phyloP scores from a whole-genome alignment of 2,329 filamentous ascomycete species.

The Aspergillus eucalypticola region DNA sequence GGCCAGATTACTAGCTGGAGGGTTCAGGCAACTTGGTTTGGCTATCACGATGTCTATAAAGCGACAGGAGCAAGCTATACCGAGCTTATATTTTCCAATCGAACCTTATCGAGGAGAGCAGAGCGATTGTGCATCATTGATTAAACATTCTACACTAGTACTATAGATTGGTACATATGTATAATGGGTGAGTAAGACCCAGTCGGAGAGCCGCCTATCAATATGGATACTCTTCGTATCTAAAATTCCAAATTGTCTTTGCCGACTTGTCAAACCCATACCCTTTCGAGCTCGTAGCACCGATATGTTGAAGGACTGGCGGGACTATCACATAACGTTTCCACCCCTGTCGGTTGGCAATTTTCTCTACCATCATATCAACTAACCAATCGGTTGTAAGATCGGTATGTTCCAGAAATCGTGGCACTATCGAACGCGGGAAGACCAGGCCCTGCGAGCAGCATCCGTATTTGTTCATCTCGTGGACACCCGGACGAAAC shows the following conservation, averaged over 20 bases:
- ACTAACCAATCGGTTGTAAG: slow-evolving; percentile 16
- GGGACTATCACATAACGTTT: slow-evolving; percentile 16
- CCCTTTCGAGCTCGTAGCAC: slow-evolving; percentile 18
- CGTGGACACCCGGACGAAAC: slow-evolving; percentile 35
- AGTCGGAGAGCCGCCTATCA: not conserved
- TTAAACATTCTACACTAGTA: too few species aligned
- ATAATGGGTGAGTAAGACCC: too few species aligned
- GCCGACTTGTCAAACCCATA: slow-evolving; percentile 17
- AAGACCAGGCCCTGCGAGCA: slow-evolving; percentile 48
- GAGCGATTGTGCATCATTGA: too few species aligned
- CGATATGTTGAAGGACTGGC: slow-evolving; percentile 19
- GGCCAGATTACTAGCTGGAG: too few species aligned
- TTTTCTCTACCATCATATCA: slow-evolving; percentile 21
- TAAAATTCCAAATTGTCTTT: slow-evolving; percentile 18
- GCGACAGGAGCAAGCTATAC: too few species aligned
- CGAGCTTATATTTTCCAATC: too few species aligned
- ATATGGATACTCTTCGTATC: slow-evolving; percentile 14
- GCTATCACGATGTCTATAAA: too few species aligned
- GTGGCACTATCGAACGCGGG: slow-evolving; percentile 26
- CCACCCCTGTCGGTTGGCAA: slow-evolving; percentile 14
- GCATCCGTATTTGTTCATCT: slow-evolving; percentile 45
- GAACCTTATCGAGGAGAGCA: too few species aligned
- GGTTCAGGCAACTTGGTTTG: too few species aligned
- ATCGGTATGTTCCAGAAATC: slow-evolving; percentile 12
- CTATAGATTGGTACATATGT: too few species aligned